Base-by-base conservation (phyloP, 495 filamentous ascomycete species). In the Neurospora sp. region DNA sequence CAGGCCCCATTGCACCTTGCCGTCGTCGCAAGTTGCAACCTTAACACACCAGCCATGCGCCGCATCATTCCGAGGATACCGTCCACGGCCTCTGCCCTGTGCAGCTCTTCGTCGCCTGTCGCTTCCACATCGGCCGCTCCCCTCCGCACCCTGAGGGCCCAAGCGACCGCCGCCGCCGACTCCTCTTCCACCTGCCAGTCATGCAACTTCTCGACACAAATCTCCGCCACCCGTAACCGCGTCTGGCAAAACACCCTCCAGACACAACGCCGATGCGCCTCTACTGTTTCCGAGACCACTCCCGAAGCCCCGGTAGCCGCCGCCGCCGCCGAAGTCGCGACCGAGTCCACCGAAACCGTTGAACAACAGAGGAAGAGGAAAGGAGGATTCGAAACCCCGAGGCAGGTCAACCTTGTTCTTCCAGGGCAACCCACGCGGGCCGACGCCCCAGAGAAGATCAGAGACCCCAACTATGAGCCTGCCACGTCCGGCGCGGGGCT, bases 401-500 rank as follows among this genome's bases (percentile, higher is more conserved):
- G 75, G 59, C 8, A 70, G n/a, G 77, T 74, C 11, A 71, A 75
- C 22, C 76, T 80, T 37, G 78, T 77, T 59, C 72, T 74, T 38
- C 77, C 81, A 8, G 10, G 35, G 22, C 46, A 46, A 11, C 69
- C 70, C 38, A 68, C 11, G 39, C 41, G 12, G 0, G 81, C 74
- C 70, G 11, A 16, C 53, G 59, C 70, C 0, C 38, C 72, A 3
- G 71, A 74, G 16, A 76, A 80, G 11, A 75, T 86, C 10, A 74
- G 74, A 2, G 83, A 85, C 59, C 68, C 81, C 12, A 53, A 78
- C 5, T 94, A 94, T 78, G 76, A 80, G 68, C 86, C 87, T 37
- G 91, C 92, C 69, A 80, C 82, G 40, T 85, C 81, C 8, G 88
- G 85, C 79, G 83, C 88, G 10, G 89, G 85, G 0, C 81, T 95